These are phyloP conservation scores for Coelastrella sp. DNA, from an alignment of 139 green algal genomes.

Conservation along the genomic window DNA sequence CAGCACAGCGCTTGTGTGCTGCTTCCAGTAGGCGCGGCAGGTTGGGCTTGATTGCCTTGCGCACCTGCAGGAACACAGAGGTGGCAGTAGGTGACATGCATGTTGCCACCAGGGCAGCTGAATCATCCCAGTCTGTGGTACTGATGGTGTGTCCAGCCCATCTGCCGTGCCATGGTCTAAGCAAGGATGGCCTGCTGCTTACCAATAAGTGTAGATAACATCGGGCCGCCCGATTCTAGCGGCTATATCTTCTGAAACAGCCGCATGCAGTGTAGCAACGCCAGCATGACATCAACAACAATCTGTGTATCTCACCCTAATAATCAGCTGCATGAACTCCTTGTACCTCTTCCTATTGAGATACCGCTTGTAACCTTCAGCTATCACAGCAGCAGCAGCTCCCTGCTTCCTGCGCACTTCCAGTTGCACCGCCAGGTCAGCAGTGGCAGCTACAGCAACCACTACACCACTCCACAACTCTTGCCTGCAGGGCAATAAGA, in stretches of 20 bases:
- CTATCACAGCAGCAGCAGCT: conserved; percentile 14
- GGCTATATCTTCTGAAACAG: no score
- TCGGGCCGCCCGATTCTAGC: no score
- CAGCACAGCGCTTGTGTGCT: background rate
- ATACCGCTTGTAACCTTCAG: conserved; percentile 17
- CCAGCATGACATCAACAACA: background rate
- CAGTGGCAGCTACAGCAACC: background rate
- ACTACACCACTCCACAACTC: conserved; percentile 7
- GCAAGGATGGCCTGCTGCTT: no score
- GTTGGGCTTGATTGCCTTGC: background rate
- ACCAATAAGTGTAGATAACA: no score
- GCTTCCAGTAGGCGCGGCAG: background rate
- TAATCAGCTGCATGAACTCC: background rate
- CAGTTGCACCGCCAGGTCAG: background rate
- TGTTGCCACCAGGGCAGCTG: no score
- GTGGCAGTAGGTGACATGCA: background rate
- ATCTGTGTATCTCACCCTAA: background rate
- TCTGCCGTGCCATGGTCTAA: no score
- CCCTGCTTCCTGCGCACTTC: background rate
- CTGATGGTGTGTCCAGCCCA: no score
- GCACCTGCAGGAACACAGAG: background rate
- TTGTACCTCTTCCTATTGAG: background rate
- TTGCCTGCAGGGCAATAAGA: conserved; percentile 19
- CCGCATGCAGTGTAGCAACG: no score
- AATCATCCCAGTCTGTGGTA: no score